A percentile compares a stretch with the other conserved stretches of the same genome.
Conservation (phyloP, 2,329 filamentous ascomycete genomes). For the Trichoderma atrobrunneum region DNA sequence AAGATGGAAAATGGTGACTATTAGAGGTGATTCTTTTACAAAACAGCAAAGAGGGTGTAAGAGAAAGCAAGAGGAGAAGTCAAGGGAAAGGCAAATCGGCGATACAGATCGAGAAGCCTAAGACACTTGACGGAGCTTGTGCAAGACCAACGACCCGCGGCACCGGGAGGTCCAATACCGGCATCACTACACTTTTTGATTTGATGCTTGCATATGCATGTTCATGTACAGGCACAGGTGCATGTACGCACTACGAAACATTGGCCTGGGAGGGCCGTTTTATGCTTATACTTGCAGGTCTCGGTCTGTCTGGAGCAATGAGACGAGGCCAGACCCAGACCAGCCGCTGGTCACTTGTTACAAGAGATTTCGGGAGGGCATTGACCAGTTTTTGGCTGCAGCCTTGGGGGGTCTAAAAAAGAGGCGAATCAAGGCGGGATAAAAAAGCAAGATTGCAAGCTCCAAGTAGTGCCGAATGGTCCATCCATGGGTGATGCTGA, state of each 20-base stretch:
- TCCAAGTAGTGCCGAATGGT: background rate
- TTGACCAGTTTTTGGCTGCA: background rate
- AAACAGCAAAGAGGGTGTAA: background rate
- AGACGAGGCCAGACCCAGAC: background rate
- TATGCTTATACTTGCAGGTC: background rate
- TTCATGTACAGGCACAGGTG: background rate
- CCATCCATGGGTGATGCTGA: background rate
- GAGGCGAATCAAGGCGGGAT: background rate
- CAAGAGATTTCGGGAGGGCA: background rate
- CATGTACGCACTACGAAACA: background rate
- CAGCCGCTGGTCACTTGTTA: background rate
- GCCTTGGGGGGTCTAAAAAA: background rate
- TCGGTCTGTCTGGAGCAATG: background rate
- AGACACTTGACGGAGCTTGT: background rate
- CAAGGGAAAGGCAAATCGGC: background rate
- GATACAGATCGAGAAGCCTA: background rate
- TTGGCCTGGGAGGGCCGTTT: background rate
- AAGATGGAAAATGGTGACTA: background rate
- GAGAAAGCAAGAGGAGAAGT: background rate
- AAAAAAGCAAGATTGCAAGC: background rate
- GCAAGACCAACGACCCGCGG: background rate
- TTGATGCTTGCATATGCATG: background rate
- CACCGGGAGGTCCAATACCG: background rate
- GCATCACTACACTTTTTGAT: background rate
- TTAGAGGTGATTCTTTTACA: background rate